Percentiles rank a stretch among this genome's conserved stretches.
Conservation (phyloP, 441 rosid genomes). For the Arabidopsis lyrata region DNA sequence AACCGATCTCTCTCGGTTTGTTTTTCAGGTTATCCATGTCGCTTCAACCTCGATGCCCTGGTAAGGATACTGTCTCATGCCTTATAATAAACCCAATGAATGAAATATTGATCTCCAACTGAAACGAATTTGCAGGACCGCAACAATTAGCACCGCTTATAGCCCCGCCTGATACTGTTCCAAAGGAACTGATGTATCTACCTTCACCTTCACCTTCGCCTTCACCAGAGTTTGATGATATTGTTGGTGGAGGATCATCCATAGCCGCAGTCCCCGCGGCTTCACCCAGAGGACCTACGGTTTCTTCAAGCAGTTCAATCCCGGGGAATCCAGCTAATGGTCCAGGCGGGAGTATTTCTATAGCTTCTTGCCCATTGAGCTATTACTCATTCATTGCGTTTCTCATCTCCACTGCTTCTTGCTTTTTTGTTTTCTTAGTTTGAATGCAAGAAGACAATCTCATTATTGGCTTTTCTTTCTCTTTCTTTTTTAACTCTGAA, state of each 20-base stretch:
- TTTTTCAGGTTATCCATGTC: slow-evolving; percentile 69
- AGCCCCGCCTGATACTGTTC: slow-evolving; percentile 79
- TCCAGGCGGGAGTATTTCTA: slow-evolving; percentile 65
- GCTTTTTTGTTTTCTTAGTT: slow-evolving; percentile 43
- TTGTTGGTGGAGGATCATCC: slow-evolving; percentile 36
- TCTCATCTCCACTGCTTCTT: slow-evolving; percentile 41
- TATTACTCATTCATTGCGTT: slow-evolving; percentile 42
- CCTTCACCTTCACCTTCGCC: slow-evolving; percentile 69
- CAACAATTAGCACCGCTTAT: slow-evolving; percentile 72
- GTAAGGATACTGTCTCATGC: slow-evolving; percentile 44
- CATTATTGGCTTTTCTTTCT: background rate
- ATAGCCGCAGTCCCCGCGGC: slow-evolving; percentile 7
- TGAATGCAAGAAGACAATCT: slow-evolving; percentile 32
- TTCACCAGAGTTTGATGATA: slow-evolving; percentile 56
- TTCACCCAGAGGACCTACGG: slow-evolving; percentile 55
- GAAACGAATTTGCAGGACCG: slow-evolving; percentile 60
- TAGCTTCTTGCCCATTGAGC: slow-evolving; percentile 50
- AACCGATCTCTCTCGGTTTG: slow-evolving; percentile 7
- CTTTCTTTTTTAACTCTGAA: background rate
- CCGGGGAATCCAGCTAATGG: slow-evolving; percentile 66
- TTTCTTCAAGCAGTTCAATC: slow-evolving; percentile 63
- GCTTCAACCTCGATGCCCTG: slow-evolving; percentile 92
- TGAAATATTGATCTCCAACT: background rate
- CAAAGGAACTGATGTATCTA: slow-evolving; percentile 52
- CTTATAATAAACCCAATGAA: background rate